These are phyloP conservation scores for Parasarocladium wereldwijsianum DNA, from an alignment of 2,329 filamentous ascomycete species.

Conservation along the genomic window DNA sequence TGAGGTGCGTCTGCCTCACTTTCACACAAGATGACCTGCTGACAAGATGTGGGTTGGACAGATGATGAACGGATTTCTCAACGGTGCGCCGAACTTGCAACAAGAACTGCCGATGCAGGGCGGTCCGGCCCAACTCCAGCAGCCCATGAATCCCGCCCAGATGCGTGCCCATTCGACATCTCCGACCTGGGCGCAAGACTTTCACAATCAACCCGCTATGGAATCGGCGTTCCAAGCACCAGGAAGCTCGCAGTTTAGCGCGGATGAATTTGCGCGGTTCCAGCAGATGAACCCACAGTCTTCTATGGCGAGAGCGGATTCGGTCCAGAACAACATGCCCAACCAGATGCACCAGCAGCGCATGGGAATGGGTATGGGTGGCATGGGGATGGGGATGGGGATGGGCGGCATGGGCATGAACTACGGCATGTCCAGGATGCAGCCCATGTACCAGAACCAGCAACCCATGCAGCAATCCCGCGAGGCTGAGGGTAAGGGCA, in stretches of 20 bases:
- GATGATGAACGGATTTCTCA: slow-evolving; percentile 91
- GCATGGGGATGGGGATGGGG: slow-evolving; percentile 38
- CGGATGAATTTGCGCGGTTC: slow-evolving; percentile 80
- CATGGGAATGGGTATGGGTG: slow-evolving; percentile 44
- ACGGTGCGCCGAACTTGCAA: slow-evolving; percentile 51
- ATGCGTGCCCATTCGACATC: slow-evolving; percentile 38
- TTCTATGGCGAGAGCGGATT: slow-evolving; percentile 32
- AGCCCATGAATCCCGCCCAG: slow-evolving; percentile 32
- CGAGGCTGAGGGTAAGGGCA: slow-evolving; percentile 50
- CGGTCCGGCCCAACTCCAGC: slow-evolving; percentile 27
- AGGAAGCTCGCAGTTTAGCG: slow-evolving; percentile 49
- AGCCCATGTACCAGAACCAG: slow-evolving; percentile 20
- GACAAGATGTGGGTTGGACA: slow-evolving; percentile 18
- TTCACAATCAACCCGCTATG: slow-evolving; percentile 49
- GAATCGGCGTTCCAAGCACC: slow-evolving; percentile 53
- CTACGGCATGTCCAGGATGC: slow-evolving; percentile 39
- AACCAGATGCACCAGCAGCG: slow-evolving; percentile 37
- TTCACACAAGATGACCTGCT: not conserved
- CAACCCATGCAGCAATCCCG: slow-evolving; percentile 31
- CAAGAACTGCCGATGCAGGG: slow-evolving; percentile 39
- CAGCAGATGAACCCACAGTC: slow-evolving; percentile 48
- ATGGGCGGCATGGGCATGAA: slow-evolving; percentile 21
- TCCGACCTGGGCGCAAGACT: slow-evolving; percentile 38
- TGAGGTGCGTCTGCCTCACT: slow-evolving; percentile 32
- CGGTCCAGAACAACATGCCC: slow-evolving; percentile 41